These are phyloP conservation scores for Fusarium compactum DNA, from an alignment of 2,329 filamentous ascomycete species.

Conservation along the genomic window DNA sequence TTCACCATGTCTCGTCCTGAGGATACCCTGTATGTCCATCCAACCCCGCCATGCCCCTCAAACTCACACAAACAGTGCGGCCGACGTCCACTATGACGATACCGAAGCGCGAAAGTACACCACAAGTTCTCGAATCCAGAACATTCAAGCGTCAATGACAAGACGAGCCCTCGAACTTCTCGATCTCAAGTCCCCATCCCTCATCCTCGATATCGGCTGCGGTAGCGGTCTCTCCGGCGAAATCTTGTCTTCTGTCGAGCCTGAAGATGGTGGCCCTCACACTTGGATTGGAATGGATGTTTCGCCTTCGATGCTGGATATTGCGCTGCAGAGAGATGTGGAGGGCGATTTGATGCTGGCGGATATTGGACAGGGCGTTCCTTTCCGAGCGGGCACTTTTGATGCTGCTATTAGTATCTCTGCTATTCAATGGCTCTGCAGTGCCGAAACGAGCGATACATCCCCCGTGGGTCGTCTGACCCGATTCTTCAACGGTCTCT, in stretches of 20 bases:
- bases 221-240: constrained; percentile 95
- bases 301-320: constrained; percentile 93
- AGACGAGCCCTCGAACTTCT: constrained; percentile 92
- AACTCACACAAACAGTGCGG: constrained; percentile 70
- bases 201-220: constrained; percentile 97
- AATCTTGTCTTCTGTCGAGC: constrained; percentile 80
- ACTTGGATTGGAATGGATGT: constrained; percentile 99
- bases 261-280: constrained; percentile 84
- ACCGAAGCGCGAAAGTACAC: constrained; percentile 97
- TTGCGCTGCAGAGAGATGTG: constrained; percentile 90
- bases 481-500: constrained; percentile 93
- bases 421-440: constrained; percentile 98
- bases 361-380: constrained; percentile 95
- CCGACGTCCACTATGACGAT: constrained; percentile 98
- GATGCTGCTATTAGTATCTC: constrained; percentile 96
- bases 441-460: constrained; percentile 89
- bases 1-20: constrained; percentile 93
- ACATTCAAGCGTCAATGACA: constrained; percentile 96
- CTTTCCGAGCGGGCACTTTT: constrained; percentile 91
- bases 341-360: constrained; percentile 94
- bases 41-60: constrained; percentile 44
- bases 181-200: constrained; percentile 79
- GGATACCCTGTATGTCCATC: constrained; percentile 80
- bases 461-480: constrained; percentile 80
- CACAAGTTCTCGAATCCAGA: constrained; percentile 93